Conservation (phyloP, 2,329 filamentous ascomycete genomes). For the Exophiala spinifera region DNA sequence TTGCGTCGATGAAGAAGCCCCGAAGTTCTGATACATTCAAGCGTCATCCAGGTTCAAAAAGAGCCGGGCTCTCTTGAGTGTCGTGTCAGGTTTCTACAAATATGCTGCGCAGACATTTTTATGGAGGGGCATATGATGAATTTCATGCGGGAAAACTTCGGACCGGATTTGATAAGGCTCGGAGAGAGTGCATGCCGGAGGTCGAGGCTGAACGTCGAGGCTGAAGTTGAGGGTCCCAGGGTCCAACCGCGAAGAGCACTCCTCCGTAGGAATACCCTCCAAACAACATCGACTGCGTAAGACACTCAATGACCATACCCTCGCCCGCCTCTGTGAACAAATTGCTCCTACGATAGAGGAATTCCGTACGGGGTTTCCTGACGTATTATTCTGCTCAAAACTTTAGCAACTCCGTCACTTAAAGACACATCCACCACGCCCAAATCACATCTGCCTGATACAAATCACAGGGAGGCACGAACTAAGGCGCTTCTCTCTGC, state of each 20-base stretch:
- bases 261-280: background rate
- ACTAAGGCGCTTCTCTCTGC: background rate
- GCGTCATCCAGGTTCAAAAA: no score
- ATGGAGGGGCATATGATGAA: background rate
- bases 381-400: no score
- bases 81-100: no score
- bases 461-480: background rate
- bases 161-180: background rate
- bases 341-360: no score
- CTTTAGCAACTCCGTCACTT: no score
- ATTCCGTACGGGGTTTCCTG: no score
- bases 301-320: no score
- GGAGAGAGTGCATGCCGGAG: background rate
- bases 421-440: no score
- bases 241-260: background rate
- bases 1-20: slow-evolving; percentile 13
- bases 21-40: no score
- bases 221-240: background rate
- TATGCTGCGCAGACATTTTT: background rate
- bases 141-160: background rate
- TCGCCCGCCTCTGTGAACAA: no score
- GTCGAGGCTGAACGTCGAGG: background rate
- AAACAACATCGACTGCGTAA: no score
- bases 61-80: background rate
- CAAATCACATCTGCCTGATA: no score